phyloP scores from a whole-genome alignment of 176 grass and related monocot species.

The Pontederia crassipes region DNA sequence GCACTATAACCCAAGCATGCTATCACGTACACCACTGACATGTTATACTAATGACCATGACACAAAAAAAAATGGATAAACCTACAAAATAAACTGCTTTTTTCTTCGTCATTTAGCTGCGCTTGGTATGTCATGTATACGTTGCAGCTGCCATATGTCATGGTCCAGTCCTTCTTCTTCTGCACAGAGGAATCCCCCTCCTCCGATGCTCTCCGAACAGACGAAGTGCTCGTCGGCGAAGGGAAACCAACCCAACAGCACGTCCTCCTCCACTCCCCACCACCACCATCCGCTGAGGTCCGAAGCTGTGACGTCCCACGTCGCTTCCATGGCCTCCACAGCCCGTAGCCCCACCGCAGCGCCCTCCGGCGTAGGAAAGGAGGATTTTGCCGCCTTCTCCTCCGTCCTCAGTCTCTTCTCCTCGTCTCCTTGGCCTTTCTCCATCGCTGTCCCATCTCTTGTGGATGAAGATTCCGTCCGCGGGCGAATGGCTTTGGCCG shows the following conservation, averaged over 20 bases:
- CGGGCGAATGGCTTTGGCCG: constrained; percentile 28
- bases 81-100: no score
- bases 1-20: no score
- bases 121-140: constrained; percentile 36
- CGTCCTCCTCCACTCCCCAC: constrained; percentile 62
- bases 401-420: background rate
- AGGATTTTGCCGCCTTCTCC: background rate
- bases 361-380: accelerated
- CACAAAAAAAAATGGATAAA: no score
- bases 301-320: background rate
- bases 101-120: background rate
- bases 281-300: constrained; percentile 49
- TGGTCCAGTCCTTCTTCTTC: background rate
- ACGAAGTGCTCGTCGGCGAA: constrained; percentile 71
- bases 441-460: background rate
- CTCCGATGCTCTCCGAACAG: background rate
- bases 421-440: background rate
- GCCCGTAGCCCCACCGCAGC: background rate
- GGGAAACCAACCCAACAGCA: constrained; percentile 66
- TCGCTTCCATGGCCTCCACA: background rate
- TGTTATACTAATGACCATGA: no score
- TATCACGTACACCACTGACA: no score
- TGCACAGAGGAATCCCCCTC: constrained; percentile 1
- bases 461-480: constrained; percentile 10
- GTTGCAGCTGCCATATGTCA: constrained; percentile 24